A percentile compares a stretch with the other conserved stretches of the same genome.
phyloP scores from a whole-genome alignment of 2,329 filamentous ascomycete species.

The Stachybotrys echinatus region DNA sequence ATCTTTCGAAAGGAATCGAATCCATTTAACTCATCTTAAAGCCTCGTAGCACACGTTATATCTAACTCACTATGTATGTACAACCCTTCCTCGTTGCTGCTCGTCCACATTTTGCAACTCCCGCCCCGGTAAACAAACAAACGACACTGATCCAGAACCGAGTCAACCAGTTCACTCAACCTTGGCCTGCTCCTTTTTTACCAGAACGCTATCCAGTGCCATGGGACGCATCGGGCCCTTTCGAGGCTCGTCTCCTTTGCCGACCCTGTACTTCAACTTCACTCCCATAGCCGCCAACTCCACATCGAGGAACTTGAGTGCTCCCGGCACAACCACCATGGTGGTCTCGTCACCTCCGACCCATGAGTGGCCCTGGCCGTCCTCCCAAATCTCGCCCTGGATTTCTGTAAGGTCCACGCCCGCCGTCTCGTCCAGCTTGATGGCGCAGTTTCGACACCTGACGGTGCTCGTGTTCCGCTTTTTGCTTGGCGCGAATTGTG shows the following conservation, averaged over 20 bases:
- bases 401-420: slow-evolving; percentile 50
- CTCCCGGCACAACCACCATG: slow-evolving; percentile 86
- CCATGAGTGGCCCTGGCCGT: slow-evolving; percentile 78
- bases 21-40: no score
- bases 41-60: no score
- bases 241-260: slow-evolving; percentile 59
- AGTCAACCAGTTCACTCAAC: no score
- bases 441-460: slow-evolving; percentile 75
- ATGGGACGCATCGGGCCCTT: slow-evolving; percentile 44
- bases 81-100: no score
- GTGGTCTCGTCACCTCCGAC: slow-evolving; percentile 88
- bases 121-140: no score
- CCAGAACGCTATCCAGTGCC: slow-evolving; percentile 20
- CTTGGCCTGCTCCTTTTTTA: slow-evolving; percentile 18
- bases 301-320: slow-evolving; percentile 88
- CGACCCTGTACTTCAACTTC: slow-evolving; percentile 74
- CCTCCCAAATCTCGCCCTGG: slow-evolving; percentile 82
- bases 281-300: slow-evolving; percentile 96
- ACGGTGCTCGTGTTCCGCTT: slow-evolving; percentile 65
- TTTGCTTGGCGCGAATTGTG: slow-evolving; percentile 53
- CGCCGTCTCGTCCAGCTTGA: slow-evolving; percentile 50
- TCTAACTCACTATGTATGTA: no score
- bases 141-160: not conserved
- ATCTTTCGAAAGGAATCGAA: no score
- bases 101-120: no score